These are phyloP conservation scores for Silene latifolia DNA, from an alignment of 148 eudicot species.

Conservation along the genomic window DNA sequence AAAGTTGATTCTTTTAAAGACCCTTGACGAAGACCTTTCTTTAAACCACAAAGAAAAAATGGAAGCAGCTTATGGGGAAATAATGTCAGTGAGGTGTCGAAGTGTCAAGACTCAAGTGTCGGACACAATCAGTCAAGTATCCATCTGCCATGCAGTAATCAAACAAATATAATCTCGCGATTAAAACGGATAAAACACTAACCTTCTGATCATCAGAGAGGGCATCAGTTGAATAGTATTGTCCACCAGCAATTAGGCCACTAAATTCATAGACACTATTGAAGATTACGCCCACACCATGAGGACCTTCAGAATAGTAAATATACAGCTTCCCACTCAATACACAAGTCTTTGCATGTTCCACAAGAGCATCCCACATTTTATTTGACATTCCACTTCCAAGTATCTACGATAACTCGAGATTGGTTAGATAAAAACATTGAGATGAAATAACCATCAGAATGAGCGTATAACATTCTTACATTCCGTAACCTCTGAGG, in stretches of 20 bases:
- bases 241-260: constrained; percentile 70
- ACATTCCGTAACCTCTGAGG: constrained; percentile 70
- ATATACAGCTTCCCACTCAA: constrained; percentile 72
- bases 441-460: not conserved
- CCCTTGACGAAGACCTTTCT: too few species aligned
- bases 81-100: too few species aligned
- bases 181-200: not conserved
- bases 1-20: too few species aligned
- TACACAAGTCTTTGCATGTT: constrained; percentile 93
- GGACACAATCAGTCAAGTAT: too few species aligned
- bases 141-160: too few species aligned
- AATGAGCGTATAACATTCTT: constrained; percentile 20
- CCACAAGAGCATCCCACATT: constrained; percentile 90
- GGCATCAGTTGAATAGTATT: constrained; percentile 63
- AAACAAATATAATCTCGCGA: too few species aligned
- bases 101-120: too few species aligned
- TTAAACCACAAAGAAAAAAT: too few species aligned
- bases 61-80: too few species aligned
- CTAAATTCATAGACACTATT: constrained; percentile 76
- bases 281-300: constrained; percentile 75
- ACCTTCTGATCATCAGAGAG: constrained; percentile 93
- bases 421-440: not conserved
- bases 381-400: constrained; percentile 99
- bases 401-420: constrained; percentile 48
- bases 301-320: constrained; percentile 70